Conservation (phyloP, 2,329 filamentous ascomycete genomes). For the Xylariaceae sp. region DNA sequence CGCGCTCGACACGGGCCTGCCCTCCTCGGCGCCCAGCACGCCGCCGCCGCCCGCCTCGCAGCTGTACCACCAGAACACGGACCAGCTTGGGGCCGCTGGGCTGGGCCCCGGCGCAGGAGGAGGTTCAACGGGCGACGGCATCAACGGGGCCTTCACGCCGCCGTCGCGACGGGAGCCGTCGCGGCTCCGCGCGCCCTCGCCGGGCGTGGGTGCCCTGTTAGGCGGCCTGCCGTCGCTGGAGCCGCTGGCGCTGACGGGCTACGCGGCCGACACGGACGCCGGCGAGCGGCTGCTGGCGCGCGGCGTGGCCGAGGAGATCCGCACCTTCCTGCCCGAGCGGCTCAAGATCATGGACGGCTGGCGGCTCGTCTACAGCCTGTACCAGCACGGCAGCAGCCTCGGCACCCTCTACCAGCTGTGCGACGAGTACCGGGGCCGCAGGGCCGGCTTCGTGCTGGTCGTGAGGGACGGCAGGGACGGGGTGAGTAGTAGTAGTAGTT, state of each 20-base stretch:
- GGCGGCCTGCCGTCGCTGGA: conserved; percentile 85
- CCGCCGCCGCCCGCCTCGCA: conserved; percentile 11
- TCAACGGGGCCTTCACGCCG: conserved; percentile 50
- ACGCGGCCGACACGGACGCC: conserved; percentile 49
- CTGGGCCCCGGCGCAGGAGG: neutral
- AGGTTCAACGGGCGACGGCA: conserved; percentile 31
- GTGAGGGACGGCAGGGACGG: conserved; percentile 70
- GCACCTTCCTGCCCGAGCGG: conserved; percentile 77
- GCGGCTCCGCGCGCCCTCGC: conserved; percentile 60
- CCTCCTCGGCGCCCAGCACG: conserved; percentile 12
- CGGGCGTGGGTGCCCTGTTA: too few relatives aligned
- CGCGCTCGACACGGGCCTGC: conserved; percentile 31
- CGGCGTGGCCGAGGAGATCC: conserved; percentile 83
- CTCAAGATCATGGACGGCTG: conserved; percentile 83
- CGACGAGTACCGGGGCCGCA: conserved; percentile 55
- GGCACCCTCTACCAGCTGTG: conserved; percentile 79
- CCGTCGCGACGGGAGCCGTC: conserved; percentile 32
- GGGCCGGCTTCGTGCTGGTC: conserved; percentile 85
- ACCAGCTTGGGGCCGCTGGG: conserved; percentile 8
- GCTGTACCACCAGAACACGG: conserved; percentile 17
- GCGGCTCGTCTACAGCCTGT: conserved; percentile 80
- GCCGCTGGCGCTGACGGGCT: conserved; percentile 64
- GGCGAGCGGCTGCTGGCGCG: conserved; percentile 61
- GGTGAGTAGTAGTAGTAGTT: conserved; percentile 54
- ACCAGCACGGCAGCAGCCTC: conserved; percentile 84